Conservation (phyloP, 2,329 filamentous ascomycete genomes). For the Colletotrichum cuscutae region DNA sequence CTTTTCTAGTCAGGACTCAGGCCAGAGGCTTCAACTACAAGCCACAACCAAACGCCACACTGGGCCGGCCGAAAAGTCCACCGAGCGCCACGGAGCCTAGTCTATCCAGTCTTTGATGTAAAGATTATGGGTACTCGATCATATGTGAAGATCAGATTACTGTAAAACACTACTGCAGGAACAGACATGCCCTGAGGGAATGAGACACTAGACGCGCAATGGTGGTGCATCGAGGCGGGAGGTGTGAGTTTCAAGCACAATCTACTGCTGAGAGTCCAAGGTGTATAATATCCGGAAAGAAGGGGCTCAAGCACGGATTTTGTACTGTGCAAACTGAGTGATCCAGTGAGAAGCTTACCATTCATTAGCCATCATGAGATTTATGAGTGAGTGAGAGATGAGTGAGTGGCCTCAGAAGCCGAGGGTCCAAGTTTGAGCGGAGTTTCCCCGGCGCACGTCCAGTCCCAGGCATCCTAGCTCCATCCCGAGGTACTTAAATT, state of each 20-base stretch:
- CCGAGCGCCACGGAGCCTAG: background rate
- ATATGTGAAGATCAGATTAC: background rate
- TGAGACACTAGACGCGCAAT: background rate
- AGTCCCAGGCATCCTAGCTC: background rate
- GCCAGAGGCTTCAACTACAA: background rate
- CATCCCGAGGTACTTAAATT: rapidly evolving
- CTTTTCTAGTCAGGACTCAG: background rate
- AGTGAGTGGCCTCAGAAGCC: background rate
- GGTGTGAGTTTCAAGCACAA: background rate
- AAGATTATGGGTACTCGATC: background rate
- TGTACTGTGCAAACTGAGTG: background rate
- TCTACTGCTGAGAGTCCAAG: background rate
- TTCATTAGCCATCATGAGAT: background rate
- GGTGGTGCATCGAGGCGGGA: background rate
- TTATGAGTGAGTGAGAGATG: background rate
- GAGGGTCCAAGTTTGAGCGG: background rate
- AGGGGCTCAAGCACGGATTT: background rate
- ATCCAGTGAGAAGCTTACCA: background rate
- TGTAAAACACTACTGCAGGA: constrained; percentile 4
- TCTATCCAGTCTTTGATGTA: background rate
- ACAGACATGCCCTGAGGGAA: background rate
- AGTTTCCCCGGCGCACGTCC: constrained; percentile 12
- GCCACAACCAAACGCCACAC: background rate
- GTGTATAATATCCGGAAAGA: background rate
- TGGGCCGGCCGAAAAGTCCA: background rate